Percentiles rank a stretch among this genome's conserved stretches.
Evolutionary conservation across 1,284 basidiomycete species (phyloP).

Genomic region (Fomitopsis pinicola): DNA sequence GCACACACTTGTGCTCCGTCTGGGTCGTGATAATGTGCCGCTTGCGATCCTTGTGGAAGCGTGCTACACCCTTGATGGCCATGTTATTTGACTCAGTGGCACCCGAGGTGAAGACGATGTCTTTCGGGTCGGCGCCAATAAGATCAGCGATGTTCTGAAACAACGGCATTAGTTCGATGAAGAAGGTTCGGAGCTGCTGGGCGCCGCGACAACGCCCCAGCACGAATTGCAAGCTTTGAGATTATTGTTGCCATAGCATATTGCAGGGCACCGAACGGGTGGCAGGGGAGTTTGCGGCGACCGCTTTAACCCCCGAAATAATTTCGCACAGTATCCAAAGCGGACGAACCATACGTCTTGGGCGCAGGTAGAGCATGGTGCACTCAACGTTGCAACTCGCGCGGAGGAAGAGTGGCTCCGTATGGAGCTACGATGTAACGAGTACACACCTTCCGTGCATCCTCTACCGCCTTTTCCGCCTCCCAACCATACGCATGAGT

Average conservation of each 20-base stretch:
- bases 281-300: too few species aligned
- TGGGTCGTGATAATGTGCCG: constrained; percentile 90
- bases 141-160: constrained; percentile 82
- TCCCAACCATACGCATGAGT: constrained; percentile 99
- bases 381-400: background rate
- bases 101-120: constrained; percentile 97
- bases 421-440: background rate
- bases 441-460: constrained; percentile 71
- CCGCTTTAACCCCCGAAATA: too few species aligned
- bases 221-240: background rate
- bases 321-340: too few species aligned
- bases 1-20: constrained; percentile 98
- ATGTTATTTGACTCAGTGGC: constrained; percentile 99
- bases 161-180: background rate
- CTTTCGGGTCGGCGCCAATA: constrained; percentile 93
- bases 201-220: background rate
- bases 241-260: too few species aligned
- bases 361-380: background rate
- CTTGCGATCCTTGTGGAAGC: constrained; percentile 90
- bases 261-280: too few species aligned
- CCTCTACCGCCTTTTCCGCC: constrained; percentile 91
- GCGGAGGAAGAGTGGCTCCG: constrained; percentile 9
- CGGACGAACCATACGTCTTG: background rate
- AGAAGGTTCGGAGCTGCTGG: background rate
- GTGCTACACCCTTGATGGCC: constrained; percentile 95